Conservation (phyloP, 148 eudicot species). For the Fagopyrum homotropicum region DNA sequence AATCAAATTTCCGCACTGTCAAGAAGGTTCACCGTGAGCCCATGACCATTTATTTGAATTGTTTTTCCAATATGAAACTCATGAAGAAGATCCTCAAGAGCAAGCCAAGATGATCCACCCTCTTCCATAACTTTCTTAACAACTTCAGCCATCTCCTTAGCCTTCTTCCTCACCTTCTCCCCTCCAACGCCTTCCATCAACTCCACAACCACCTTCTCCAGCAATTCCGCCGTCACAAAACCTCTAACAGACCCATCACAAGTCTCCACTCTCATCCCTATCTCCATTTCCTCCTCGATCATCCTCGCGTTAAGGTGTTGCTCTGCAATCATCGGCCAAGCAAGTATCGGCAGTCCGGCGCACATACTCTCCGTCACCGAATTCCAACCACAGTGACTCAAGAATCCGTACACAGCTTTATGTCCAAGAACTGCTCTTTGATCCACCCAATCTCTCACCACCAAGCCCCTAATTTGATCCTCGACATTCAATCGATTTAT, state of each 20-base stretch:
- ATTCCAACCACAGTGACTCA: conserved; percentile 90
- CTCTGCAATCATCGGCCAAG: conserved; percentile 81
- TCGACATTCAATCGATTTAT: conserved; percentile 30
- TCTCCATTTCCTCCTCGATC: conserved; percentile 56
- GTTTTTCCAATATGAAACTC: conserved; percentile 11
- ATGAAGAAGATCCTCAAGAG: conserved; percentile 31
- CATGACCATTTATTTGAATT: too few species aligned
- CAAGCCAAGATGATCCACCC: conserved; percentile 58
- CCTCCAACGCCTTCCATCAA: conserved; percentile 60
- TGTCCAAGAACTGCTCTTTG: conserved; percentile 49
- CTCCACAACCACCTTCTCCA: conserved; percentile 39
- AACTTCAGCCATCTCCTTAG: conserved; percentile 27
- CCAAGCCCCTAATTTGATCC: conserved; percentile 29
- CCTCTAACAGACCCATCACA: conserved; percentile 30
- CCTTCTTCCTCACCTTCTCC: conserved; percentile 31
- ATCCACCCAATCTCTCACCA: conserved; percentile 64
- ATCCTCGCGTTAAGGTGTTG: conserved; percentile 62
- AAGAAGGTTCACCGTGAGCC: too few species aligned
- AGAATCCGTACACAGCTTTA: conserved; percentile 33
- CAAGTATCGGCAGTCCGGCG: conserved; percentile 54
- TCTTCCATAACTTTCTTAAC: conserved; percentile 40
- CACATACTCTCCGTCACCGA: conserved; percentile 62
- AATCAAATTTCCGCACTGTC: too few species aligned
- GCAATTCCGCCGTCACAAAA: conserved; percentile 24
- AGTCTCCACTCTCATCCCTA: conserved; percentile 52